Base-by-base conservation (phyloP, 208 protist species). In the Novymonas esmeraldas region DNA sequence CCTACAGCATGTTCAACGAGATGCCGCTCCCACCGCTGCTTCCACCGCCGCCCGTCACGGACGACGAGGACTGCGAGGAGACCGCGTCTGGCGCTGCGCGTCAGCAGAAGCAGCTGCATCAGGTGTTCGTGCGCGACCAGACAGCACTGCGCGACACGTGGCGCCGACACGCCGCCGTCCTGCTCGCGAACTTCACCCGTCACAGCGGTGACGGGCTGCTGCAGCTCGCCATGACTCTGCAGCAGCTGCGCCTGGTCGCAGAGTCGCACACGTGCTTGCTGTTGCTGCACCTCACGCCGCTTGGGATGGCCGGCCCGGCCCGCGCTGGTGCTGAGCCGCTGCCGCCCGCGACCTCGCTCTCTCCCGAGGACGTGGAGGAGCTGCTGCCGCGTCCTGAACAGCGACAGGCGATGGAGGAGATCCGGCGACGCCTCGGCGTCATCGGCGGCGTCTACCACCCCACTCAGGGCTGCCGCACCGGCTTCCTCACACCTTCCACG, bases 1-100 rank as follows among this genome's bases (percentile, higher is more conserved):
- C 87, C 38, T 95, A 95, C 55, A 81, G 80, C 72, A 74, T 87
- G 58, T 95, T 95, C 71, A 93, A 89, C 59, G 85, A 92, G 61
- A 46, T 92, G 62, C 80, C 84, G 16, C 74, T 85, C 18, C 82
- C 85, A 18, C 82, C 84, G 5, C 78, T 89, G 68, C 36, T 73
- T 16, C 60, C 76, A 51, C 48, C 65, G 29, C 46, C 55, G 16
- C 29, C 26, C 26, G 24, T n/a, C 42, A 20, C 33, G 41, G 57
- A 46, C 13, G 39, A 52, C 20, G 29, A 49, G 33, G 62, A 57
- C 0, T 20, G 33, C 24, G 48, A 52, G 26, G 41, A 44, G 14
- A 31, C 5, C 42, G 16, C 49, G 28, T 73, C 51, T 36, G 50
- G 13, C 31, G 24, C 36, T 28, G 41, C 61, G 22, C 54, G 33